Conservation (phyloP, 2,329 filamentous ascomycete genomes). For the Plenodomus tracheiphilus region DNA sequence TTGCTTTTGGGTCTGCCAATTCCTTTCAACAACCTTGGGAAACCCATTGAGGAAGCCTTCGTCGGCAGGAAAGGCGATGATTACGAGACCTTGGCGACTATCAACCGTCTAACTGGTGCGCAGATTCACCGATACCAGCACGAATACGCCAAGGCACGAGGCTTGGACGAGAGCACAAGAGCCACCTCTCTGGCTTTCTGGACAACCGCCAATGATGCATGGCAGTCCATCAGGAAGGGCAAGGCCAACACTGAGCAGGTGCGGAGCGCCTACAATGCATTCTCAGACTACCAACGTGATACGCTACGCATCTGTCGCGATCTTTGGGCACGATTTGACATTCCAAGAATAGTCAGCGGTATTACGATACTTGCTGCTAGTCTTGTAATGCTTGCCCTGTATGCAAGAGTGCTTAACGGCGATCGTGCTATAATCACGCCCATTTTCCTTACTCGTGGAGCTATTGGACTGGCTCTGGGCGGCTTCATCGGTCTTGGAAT, state of each 20-base stretch:
- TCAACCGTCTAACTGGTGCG: slow-evolving; percentile 76
- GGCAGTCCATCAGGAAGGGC: slow-evolving; percentile 48
- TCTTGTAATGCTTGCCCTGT: slow-evolving; percentile 71
- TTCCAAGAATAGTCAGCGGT: slow-evolving; percentile 81
- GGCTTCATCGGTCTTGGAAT: slow-evolving; percentile 46
- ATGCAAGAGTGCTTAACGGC: slow-evolving; percentile 62
- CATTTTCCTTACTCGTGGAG: slow-evolving; percentile 55
- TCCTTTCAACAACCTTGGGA: slow-evolving; percentile 93
- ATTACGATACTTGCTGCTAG: slow-evolving; percentile 70
- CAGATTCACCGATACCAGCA: slow-evolving; percentile 89
- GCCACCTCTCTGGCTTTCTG: slow-evolving; percentile 63
- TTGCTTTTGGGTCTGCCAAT: slow-evolving; percentile 88
- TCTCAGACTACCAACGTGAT: slow-evolving; percentile 73
- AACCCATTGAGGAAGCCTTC: slow-evolving; percentile 93
- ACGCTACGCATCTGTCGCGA: slow-evolving; percentile 79
- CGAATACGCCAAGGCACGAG: slow-evolving; percentile 75
- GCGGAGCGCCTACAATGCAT: slow-evolving; percentile 58
- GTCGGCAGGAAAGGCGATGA: slow-evolving; percentile 68
- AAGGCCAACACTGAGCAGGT: slow-evolving; percentile 44
- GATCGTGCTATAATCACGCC: slow-evolving; percentile 59
- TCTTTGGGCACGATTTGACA: slow-evolving; percentile 91
- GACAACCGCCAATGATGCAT: slow-evolving; percentile 60
- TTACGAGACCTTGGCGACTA: slow-evolving; percentile 76
- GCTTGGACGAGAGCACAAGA: slow-evolving; percentile 64
- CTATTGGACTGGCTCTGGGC: slow-evolving; percentile 54